Evolutionary conservation across 495 filamentous ascomycete genomes (phyloP).

Genomic region (Penicillium waksmanii): DNA sequence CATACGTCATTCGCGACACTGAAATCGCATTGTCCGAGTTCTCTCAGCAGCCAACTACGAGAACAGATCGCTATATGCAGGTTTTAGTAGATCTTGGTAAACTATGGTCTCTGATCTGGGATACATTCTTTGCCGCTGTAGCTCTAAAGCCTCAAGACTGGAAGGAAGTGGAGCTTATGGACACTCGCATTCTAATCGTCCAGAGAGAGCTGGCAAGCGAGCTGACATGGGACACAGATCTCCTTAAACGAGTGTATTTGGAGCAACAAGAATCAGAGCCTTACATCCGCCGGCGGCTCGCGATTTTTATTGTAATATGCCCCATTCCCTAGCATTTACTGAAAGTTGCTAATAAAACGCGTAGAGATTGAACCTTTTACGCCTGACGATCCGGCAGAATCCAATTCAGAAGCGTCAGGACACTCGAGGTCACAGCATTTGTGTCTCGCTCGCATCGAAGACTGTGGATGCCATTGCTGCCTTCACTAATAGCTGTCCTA

Average conservation of each 20-base stretch:
- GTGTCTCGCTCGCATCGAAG: neutral
- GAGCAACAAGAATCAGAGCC: neutral
- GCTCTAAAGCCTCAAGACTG: slow-evolving; percentile 8
- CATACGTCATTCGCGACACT: slow-evolving; percentile 11
- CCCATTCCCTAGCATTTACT: neutral
- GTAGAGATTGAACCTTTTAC: neutral
- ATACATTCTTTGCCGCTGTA: slow-evolving; percentile 12
- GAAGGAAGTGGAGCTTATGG: slow-evolving; percentile 14
- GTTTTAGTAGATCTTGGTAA: slow-evolving; percentile 5
- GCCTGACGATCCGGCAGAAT: neutral
- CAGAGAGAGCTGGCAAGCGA: slow-evolving; percentile 1
- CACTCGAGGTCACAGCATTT: neutral
- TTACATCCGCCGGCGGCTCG: neutral
- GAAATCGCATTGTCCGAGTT: slow-evolving; percentile 12
- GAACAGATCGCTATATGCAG: neutral
- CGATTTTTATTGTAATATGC: neutral
- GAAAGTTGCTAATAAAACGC: neutral
- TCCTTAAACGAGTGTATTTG: neutral
- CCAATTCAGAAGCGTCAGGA: neutral
- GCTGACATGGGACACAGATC: neutral
- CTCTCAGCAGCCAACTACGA: neutral
- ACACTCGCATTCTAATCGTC: slow-evolving; percentile 10
- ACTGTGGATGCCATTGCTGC: neutral
- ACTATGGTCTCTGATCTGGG: slow-evolving; percentile 17
- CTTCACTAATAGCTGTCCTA: neutral